Percentiles rank a stretch among this genome's conserved stretches.
Conservation (phyloP, 768 basidiomycete genomes). For the Calocera cornea region DNA sequence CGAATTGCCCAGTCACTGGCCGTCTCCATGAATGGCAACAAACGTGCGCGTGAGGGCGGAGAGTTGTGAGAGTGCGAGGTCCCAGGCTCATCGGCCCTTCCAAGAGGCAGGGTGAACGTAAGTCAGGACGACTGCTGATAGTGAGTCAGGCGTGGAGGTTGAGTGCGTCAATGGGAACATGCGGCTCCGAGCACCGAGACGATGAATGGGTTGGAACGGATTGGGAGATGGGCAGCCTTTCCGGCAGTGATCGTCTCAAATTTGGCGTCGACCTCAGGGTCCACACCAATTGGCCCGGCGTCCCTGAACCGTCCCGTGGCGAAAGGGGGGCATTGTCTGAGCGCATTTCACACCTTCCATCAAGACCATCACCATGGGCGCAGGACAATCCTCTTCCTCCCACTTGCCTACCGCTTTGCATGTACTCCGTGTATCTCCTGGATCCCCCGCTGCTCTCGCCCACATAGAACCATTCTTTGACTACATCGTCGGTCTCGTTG, state of each 20-base stretch:
- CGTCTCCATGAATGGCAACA: neutral
- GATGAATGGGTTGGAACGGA: too few relatives aligned
- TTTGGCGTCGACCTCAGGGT: neutral
- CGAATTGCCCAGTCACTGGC: neutral
- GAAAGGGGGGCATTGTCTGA: too few relatives aligned
- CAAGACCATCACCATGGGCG: neutral
- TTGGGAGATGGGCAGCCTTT: too few relatives aligned
- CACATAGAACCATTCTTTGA: slow-evolving; percentile 89
- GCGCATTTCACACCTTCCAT: neutral
- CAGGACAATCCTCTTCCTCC: neutral
- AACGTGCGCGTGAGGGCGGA: neutral
- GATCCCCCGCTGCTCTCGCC: slow-evolving; percentile 76
- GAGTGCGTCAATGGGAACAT: too few relatives aligned
- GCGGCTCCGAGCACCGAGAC: too few relatives aligned
- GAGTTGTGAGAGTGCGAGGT: neutral
- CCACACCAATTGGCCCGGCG: neutral
- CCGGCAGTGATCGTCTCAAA: neutral
- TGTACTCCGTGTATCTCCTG: slow-evolving; percentile 76
- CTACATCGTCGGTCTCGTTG: slow-evolving; percentile 85
- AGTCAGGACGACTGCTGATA: too few relatives aligned
- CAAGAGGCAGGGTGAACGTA: too few relatives aligned
- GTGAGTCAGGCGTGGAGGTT: too few relatives aligned
- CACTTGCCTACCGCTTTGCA: slow-evolving; percentile 42
- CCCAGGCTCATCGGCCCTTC: neutral
- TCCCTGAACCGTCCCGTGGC: too few relatives aligned